Evolutionary conservation across 345 rosid genomes (phyloP).

Genomic region (rapeseed (Brassica napus)): Da-Ae NC_063438.1:6919501-6920000

Average conservation of each 20-base stretch:
- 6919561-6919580: neutral
- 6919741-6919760: neutral
- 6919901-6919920: no score
- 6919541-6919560: neutral
- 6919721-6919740: neutral
- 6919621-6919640: neutral
- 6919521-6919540: neutral
- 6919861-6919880: no score
- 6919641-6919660: neutral
- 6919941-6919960: no score
- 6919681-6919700: neutral
- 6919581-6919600: no score
- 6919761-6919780: neutral
- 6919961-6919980: no score
- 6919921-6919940: no score
- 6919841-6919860: no score
- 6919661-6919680: neutral
- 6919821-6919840: no score
- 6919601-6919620: neutral
- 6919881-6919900: no score
- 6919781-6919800: neutral
- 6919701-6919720: neutral
- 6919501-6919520: neutral
- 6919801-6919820: neutral
- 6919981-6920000: no score